Base-by-base conservation (phyloP, 2,329 filamentous ascomycete species). In the Trichoderma pleuroti region DNA sequence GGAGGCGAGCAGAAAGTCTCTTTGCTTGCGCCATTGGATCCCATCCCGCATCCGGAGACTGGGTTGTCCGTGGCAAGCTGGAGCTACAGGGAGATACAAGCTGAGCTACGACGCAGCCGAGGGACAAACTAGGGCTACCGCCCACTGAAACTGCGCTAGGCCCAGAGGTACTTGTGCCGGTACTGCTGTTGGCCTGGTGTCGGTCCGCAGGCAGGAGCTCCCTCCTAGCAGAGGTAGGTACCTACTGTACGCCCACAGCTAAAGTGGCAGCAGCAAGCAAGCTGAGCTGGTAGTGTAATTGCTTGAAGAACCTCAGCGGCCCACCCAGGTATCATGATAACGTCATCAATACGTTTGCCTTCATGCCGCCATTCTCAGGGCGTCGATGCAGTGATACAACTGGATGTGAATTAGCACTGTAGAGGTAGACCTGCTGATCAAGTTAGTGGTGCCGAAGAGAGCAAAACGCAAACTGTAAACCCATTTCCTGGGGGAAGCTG, bases 281-380 rank as follows among this genome's bases (percentile, higher is more conserved):
- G 46, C 56, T 34, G 30, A 34, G 56, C 56, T 59, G 56, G 46
- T 52, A 52, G 12, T 28, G 46, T 52, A 52, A 21, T 28, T 57
- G 54, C 28, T 32, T 32, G 32, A 14, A 56, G 52, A 56, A 56
- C 52, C 26, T 56, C 26, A 18, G 8, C 10, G 32, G 57, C 57
- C n/a, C 21, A 39, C 59, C 9, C 46, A 56, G 26, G 36, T 42
- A 21, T 57, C 52, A 57, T 67, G 52, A 39, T 42, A 46, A 74
- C 84, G 84, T 59, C 85, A 80, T 70, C 64, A 57, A 30, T 59
- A 67, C 63, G 49, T n/a, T n/a, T 66, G 32, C 16, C 32, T 11
- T 21, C 30, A 36, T 52, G n/a, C 5, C 3, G 21, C n/a, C 12
- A 21, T 8, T 24, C 46, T 24, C 46, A 24, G n/a, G 21, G 46